Evolutionary conservation across 2,329 filamentous ascomycete species (phyloP).

Genomic region (Claviceps maximensis): DNA sequence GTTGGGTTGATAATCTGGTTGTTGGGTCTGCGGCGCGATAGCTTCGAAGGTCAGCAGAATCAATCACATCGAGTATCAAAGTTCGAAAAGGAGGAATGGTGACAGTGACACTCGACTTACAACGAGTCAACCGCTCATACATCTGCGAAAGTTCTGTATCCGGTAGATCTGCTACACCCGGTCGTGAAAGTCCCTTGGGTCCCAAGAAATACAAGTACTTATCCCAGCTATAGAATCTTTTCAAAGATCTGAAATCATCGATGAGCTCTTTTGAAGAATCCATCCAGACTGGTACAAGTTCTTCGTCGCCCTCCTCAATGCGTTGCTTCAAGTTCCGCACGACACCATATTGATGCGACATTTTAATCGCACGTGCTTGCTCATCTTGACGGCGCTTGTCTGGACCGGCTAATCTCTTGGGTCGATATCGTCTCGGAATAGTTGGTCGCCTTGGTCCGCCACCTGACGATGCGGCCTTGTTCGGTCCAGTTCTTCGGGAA

Average conservation of each 20-base stretch:
- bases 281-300: conserved; percentile 42
- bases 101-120: conserved; percentile 23
- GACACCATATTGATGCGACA: conserved; percentile 28
- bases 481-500: neutral
- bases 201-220: conserved; percentile 48
- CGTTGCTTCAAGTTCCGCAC: conserved; percentile 29
- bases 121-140: conserved; percentile 41
- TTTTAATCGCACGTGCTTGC: conserved; percentile 25
- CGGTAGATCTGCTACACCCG: conserved; percentile 15
- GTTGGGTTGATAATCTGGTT: conserved; percentile 2
- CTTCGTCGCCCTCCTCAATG: conserved; percentile 27
- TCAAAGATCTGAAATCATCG: conserved; percentile 50
- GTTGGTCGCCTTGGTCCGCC: neutral
- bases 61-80: neutral
- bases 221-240: conserved; percentile 53
- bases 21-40: conserved; percentile 7
- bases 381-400: conserved; percentile 32
- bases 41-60: conserved; percentile 5
- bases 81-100: conserved; percentile 5
- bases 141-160: conserved; percentile 37
- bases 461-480: neutral
- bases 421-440: conserved; percentile 29
- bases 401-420: conserved; percentile 31
- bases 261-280: conserved; percentile 43
- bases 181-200: conserved; percentile 13